phyloP scores from a whole-genome alignment of 176 grass and related monocot species.

The Aegilops sharonensis region DNA sequence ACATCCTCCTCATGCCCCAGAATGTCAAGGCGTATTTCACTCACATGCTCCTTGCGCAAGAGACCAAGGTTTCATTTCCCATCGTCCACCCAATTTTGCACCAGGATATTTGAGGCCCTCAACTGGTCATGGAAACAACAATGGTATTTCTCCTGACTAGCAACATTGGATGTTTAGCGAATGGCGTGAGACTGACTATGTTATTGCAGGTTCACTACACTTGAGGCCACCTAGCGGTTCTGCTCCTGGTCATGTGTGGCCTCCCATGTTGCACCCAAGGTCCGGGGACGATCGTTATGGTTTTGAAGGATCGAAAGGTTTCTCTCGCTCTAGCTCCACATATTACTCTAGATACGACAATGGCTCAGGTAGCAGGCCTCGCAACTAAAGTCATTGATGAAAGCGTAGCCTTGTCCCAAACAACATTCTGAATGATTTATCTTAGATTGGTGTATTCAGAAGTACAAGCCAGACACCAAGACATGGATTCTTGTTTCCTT shows the following conservation, averaged over 20 bases:
- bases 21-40: neutral
- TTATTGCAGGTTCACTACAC: neutral
- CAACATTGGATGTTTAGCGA: neutral
- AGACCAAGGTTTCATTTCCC: neutral
- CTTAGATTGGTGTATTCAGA: neutral
- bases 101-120: neutral
- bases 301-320: neutral
- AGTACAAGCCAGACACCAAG: slow-evolving; percentile 1
- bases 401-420: neutral
- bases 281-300: neutral
- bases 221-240: neutral
- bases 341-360: neutral
- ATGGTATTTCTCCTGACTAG: neutral
- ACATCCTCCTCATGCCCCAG: neutral
- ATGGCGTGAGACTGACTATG: neutral
- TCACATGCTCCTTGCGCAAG: neutral
- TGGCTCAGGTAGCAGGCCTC: neutral
- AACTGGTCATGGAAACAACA: neutral
- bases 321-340: neutral
- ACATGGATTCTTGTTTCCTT: neutral
- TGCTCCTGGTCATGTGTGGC: neutral
- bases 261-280: neutral
- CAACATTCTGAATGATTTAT: neutral
- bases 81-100: neutral
- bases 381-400: neutral